Evolutionary conservation across 164 flowering plant species (phyloP).

Genomic region (Stephania japonica): DNA sequence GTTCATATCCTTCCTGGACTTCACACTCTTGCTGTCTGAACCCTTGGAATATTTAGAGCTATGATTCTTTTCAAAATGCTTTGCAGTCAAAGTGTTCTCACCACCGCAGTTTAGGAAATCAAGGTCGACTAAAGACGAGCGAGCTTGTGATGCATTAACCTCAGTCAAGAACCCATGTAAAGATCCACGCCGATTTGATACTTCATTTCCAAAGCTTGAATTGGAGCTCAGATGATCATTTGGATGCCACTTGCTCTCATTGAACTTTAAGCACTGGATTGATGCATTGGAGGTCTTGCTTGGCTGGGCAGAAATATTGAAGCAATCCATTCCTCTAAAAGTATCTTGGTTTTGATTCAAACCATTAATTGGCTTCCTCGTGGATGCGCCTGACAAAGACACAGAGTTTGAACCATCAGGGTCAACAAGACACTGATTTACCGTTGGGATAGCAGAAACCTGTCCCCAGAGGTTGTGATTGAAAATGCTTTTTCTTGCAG

Average conservation of each 20-base stretch:
- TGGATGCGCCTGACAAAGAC: conserved; percentile 23
- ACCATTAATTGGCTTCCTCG: conserved; percentile 21
- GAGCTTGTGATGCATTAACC: conserved; percentile 19
- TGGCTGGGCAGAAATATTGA: conserved; percentile 9
- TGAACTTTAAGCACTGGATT: conserved; percentile 10
- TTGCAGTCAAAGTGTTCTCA: conserved; percentile 14
- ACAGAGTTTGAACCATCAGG: conserved; percentile 16
- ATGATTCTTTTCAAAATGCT: conserved; percentile 17
- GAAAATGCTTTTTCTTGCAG: conserved; percentile 20
- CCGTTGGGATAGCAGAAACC: conserved; percentile 14
- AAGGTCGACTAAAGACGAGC: conserved; percentile 24
- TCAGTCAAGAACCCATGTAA: conserved; percentile 15
- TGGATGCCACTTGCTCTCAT: conserved; percentile 18
- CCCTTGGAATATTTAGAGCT: conserved; percentile 24
- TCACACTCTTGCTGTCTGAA: conserved; percentile 28
- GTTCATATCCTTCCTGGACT: conserved; percentile 29
- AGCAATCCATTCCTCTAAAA: conserved; percentile 22
- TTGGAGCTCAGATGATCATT: conserved; percentile 11
- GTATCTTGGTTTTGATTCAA: conserved; percentile 16
- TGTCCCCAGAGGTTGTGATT: conserved; percentile 11
- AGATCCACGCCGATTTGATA: conserved; percentile 19
- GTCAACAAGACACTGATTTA: conserved; percentile 10
- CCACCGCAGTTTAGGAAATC: conserved; percentile 10
- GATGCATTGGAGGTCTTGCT: conserved; percentile 16
- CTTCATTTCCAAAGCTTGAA: conserved; percentile 19